Conservation (phyloP, 805 yeast species). For the Metschnikowia borealis region DNA sequence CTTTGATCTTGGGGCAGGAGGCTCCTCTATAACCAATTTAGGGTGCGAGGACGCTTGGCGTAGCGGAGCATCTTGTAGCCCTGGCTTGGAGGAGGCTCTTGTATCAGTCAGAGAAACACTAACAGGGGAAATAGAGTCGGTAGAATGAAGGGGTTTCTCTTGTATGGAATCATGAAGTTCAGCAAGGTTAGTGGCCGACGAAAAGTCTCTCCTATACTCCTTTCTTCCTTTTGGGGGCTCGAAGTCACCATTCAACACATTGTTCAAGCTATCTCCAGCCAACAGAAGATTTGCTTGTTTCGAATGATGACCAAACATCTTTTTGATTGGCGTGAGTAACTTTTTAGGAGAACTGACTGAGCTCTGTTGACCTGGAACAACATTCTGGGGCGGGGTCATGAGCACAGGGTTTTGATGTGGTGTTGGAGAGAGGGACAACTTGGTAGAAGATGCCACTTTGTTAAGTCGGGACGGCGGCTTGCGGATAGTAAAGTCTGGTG, state of each 20-base stretch:
- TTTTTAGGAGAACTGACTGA: conserved; percentile 32
- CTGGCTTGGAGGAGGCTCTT: not conserved
- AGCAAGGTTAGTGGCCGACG: not conserved
- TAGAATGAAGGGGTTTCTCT: not conserved
- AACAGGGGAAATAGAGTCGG: not conserved
- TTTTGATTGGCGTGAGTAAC: conserved; percentile 34
- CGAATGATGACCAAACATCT: conserved; percentile 23
- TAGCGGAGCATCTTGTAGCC: not conserved
- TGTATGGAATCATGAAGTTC: not conserved
- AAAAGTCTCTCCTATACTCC: not conserved
- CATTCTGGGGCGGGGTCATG: conserved; percentile 12
- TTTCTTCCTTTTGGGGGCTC: conserved; percentile 13
- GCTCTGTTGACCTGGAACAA: conserved; percentile 6
- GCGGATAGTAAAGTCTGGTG: conserved; percentile 3
- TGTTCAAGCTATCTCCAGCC: conserved; percentile 13
- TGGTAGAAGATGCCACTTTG: not conserved
- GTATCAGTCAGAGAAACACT: not conserved
- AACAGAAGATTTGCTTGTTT: conserved; percentile 9
- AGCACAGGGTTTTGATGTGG: not conserved
- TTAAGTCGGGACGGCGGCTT: not conserved
- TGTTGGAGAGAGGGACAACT: not conserved
- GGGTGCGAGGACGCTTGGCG: not conserved
- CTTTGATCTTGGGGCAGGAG: not conserved
- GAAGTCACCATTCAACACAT: conserved; percentile 9
- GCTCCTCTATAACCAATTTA: not conserved